phyloP scores from a whole-genome alignment of 371 early-diverging fungal genomes.

The Zychaea mexicana region DNA sequence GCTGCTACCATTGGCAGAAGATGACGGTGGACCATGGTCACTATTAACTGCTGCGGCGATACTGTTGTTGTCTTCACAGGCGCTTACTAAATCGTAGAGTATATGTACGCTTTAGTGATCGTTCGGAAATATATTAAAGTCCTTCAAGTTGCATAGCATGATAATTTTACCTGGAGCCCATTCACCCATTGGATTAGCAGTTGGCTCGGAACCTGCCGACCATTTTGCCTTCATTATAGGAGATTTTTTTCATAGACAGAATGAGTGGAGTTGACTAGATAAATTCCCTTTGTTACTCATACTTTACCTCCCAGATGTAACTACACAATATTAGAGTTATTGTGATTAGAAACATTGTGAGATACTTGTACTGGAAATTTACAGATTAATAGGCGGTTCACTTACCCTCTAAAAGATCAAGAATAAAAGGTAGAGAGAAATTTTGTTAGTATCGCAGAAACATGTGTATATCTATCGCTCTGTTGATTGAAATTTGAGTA shows the following conservation, averaged over 20 bases:
- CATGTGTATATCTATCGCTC: no score
- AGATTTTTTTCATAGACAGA: no score
- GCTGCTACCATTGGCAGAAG: not conserved
- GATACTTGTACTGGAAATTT: not conserved
- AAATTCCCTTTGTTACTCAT: not conserved
- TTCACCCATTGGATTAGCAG: slow-evolving; percentile 21
- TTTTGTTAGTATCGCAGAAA: not conserved
- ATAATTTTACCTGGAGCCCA: slow-evolving; percentile 35
- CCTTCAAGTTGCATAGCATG: no score
- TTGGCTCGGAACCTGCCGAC: slow-evolving; percentile 29
- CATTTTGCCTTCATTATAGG: slow-evolving; percentile 33
- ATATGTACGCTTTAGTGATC: no score
- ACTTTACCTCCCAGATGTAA: slow-evolving; percentile 47
- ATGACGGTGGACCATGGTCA: no score
- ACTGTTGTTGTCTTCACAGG: slow-evolving; percentile 4
- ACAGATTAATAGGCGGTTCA: not conserved
- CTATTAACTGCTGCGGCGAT: not conserved
- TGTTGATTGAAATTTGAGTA: no score
- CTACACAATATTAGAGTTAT: slow-evolving; percentile 8
- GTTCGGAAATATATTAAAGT: no score
- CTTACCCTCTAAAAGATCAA: slow-evolving; percentile 25
- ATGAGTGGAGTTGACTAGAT: not conserved
- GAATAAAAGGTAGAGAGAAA: not conserved
- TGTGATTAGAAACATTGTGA: not conserved
- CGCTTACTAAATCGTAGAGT: not conserved